Base-by-base conservation (phyloP, 2,329 filamentous ascomycete genomes). In the Clathrospora elynae region DNA sequence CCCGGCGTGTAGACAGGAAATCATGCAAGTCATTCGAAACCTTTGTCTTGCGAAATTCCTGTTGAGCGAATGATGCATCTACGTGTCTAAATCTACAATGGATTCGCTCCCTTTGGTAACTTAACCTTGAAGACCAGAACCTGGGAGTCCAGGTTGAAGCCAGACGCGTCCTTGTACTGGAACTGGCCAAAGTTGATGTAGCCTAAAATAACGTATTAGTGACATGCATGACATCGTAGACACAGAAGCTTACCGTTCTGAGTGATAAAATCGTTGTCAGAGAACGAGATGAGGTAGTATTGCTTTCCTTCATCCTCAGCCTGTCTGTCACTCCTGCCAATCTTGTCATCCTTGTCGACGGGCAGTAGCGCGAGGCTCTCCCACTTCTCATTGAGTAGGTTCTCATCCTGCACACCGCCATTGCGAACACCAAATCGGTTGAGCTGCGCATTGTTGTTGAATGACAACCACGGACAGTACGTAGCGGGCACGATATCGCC, bases 261-360 rank as follows among this genome's bases (percentile, higher is more conserved):
- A 0, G 85, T 88, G 42, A 89, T 83, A 55, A 88, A 88, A 64
- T 90, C 86, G 60, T 90, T 87, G 57, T 89, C 86, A 42, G 80
- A 86, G 34, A 87, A 69, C 9, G 78, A 81, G 49, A 90, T 80
- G 22, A 90, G 62, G 59, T 83, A 88, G 66, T 82, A 88, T 68
- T 87, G 83, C 62, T 86, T 81, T 17, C 80, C 78, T 5, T 42
- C 42, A 8, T 38, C 32, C 42, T 80, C 74, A 14, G 67, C 62
- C 25, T 70, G 64, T 2, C 57, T 63, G 10, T 18, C 20, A 7
- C 25, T 35, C 16, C 35, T 39, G 4, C 45, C 41, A 23, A 44
- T 42, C 59, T 68, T 65, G 38, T 65, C 64, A 31, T 71, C 51
- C 1, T 74, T 74, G 55, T 82, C 74, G 1, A 68, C 64, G 2